Base-by-base conservation (phyloP, 371 early-diverging fungal genomes). In the Phascolomyces articulosus region DNA sequence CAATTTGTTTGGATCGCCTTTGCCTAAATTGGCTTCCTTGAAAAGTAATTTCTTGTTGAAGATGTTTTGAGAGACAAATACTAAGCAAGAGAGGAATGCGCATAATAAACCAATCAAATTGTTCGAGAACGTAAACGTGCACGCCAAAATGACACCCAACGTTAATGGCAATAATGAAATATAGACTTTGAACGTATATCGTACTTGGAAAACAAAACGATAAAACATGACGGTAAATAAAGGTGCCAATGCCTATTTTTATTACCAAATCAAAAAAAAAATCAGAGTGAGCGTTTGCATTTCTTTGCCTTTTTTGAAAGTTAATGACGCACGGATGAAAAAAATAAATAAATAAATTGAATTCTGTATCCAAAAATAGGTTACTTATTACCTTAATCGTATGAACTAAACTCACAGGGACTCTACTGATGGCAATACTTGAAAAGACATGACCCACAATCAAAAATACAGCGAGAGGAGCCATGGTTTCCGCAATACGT, bases 391-490 rank as follows among this genome's bases (percentile, higher is more conserved):
- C 93, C 88, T 96, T 96, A 70, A 96, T 90, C 7, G 95, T 95
- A 68, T 96, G 95, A 7, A 94, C 92, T 60, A 95, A 84, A 64
- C 90, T 90, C 13, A 96, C 90, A 23, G 95, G 89, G 21, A 93
- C 90, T 26, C 83, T 75, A 62, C 90, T 82, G 29, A 94, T 87
- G 15, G 95, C 94, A 47, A 90, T 69, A 61, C 88, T 86, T 1
- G 90, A 88, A 65, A 93, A 88, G 3, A 93, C 80, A 78, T 96
- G 96, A 0, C 95, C 93, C n/a, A 88, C 82, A 51, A 94, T 90
- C 75, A 91, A 87, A 78, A 95, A 94, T 11, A 82, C 66, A 55
- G 88, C 86, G 51, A 95, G 68, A 1, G 94, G 94, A 10, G 85
- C 75, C 21, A 90, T 90, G 26, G 85, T 87, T 23, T 65, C 65